A percentile compares a stretch with the other conserved stretches of the same genome.
These are phyloP conservation scores for Tulasnella sp. DNA, from an alignment of 768 basidiomycete species.

Conservation along the genomic window DNA sequence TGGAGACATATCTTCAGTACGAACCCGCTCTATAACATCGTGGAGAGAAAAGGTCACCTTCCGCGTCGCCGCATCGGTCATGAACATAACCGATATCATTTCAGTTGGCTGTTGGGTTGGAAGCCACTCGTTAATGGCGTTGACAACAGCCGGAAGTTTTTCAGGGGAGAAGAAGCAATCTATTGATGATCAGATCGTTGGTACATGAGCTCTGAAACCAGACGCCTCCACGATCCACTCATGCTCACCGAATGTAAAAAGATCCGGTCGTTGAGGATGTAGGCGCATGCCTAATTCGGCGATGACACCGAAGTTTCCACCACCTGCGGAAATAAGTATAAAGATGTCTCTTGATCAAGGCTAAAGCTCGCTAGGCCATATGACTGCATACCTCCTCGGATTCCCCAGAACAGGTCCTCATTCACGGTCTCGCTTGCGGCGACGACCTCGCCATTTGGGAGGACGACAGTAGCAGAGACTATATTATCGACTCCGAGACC, in stretches of 20 bases:
- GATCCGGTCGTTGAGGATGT: not conserved
- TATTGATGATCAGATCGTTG: not conserved
- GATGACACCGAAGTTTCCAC: constrained; percentile 8
- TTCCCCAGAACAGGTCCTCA: constrained; percentile 13
- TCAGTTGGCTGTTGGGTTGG: not conserved
- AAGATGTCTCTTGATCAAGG: too few species aligned
- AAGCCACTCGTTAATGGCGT: not conserved
- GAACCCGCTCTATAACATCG: too few species aligned
- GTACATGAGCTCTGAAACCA: not conserved
- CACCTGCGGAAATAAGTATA: not conserved
- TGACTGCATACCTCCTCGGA: constrained; percentile 2
- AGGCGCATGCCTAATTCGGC: constrained; percentile 6
- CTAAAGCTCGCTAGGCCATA: too few species aligned
- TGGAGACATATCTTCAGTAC: too few species aligned
- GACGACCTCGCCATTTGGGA: constrained; percentile 8
- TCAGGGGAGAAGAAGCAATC: not conserved
- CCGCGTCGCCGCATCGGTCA: not conserved
- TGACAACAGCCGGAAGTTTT: not conserved
- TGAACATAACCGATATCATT: not conserved
- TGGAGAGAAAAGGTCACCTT: not conserved
- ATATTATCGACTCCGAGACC: not conserved
- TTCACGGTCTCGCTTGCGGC: not conserved
- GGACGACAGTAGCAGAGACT: constrained; percentile 10
- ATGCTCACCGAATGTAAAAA: not conserved
- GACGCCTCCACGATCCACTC: not conserved